Evolutionary conservation across 352 stramenopile species (phyloP), one percentile per base, ranked within the genome.

Genomic region (Thalassiosira tumida): DNA sequence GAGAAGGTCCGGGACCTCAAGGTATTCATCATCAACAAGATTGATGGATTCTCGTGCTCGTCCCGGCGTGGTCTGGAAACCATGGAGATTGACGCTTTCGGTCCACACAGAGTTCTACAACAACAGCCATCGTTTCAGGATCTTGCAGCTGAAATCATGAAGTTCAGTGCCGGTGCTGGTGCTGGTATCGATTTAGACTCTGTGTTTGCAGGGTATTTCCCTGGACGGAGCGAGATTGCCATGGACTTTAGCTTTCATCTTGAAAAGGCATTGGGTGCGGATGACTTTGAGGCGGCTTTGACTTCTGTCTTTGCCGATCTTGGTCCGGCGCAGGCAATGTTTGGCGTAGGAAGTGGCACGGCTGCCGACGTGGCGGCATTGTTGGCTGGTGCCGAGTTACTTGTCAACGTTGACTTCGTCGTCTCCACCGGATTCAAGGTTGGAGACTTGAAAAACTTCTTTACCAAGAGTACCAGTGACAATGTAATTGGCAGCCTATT

Each of bases 201-300:
- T 83, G 78, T 47, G 35, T 40, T 26, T 43, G 87, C 82, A 21
- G 87, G 87, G 31, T 83, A 79, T n/a, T 88, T 90, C 50, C 67
- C 78, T 47, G 50, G 3, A 33, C 81, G 87, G 35, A 62, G 40
- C 24, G 87, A 93, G 47, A 70, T 93, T 84, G 82, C 73, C 6
- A 4, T 93, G 15, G 81, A 93, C 51, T 59, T 90, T 78, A 40
- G 2, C 21, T 82, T 93, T 74, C 67, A 43, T 69, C 26, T 86
- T 0, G 76, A 90, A 59, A 37, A 86, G 38, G 38, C 70, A 3
- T 37, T 77, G 35, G 62, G 84, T 47, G 76, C 29, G 15, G 47
- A 54, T 21, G 35, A 82, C 47, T 87, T 93, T 79, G 14, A 77
- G 43, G 31, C 3, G 40, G 74, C 81, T 37, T 33, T 93, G 2